A percentile compares a stretch with the other conserved stretches of the same genome.
Conservation (phyloP, 495 filamentous ascomycete species). For the Xylaria longipes region DNA sequence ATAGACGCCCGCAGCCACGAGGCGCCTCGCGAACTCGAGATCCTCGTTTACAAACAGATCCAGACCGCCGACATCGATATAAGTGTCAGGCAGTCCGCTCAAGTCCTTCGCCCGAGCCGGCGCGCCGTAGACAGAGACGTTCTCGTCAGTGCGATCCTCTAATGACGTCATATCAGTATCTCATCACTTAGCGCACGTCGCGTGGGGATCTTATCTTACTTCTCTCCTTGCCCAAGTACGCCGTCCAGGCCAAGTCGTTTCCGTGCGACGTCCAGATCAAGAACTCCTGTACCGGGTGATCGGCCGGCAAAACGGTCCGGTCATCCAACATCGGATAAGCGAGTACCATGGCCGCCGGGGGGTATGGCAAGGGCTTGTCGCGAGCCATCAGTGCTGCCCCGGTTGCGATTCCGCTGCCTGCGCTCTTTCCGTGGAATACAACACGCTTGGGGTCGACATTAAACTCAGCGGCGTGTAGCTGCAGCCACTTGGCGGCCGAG, state of each 20-base stretch:
- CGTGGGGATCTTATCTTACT: constrained; percentile 7
- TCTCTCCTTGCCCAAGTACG: constrained; percentile 35
- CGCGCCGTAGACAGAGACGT: constrained; percentile 38
- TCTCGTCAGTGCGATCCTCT: constrained; percentile 24
- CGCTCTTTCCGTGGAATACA: constrained; percentile 45
- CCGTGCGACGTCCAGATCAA: constrained; percentile 44
- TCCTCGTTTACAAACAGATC: constrained; percentile 55
- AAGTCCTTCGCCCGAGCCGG: constrained; percentile 43
- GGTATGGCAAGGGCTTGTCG: constrained; percentile 37
- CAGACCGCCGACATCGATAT: constrained; percentile 45
- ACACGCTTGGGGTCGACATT: constrained; percentile 47
- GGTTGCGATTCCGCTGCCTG: constrained; percentile 49
- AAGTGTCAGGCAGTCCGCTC: constrained; percentile 44
- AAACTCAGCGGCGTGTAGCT: constrained; percentile 32
- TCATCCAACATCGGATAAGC: constrained; percentile 55
- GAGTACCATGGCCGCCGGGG: constrained; percentile 42
- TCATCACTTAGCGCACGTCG: background rate
- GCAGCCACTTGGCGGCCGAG: constrained; percentile 42
- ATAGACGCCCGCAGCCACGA: constrained; percentile 46
- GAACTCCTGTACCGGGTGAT: constrained; percentile 35
- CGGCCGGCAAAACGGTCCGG: constrained; percentile 32
- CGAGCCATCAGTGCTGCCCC: constrained; percentile 42
- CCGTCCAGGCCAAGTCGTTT: constrained; percentile 45
- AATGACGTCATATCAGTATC: constrained; percentile 16
- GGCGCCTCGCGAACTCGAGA: constrained; percentile 45